These are phyloP conservation scores for Jackrogersella minutella DNA, from an alignment of 495 filamentous ascomycete genomes.

Conservation along the genomic window DNA sequence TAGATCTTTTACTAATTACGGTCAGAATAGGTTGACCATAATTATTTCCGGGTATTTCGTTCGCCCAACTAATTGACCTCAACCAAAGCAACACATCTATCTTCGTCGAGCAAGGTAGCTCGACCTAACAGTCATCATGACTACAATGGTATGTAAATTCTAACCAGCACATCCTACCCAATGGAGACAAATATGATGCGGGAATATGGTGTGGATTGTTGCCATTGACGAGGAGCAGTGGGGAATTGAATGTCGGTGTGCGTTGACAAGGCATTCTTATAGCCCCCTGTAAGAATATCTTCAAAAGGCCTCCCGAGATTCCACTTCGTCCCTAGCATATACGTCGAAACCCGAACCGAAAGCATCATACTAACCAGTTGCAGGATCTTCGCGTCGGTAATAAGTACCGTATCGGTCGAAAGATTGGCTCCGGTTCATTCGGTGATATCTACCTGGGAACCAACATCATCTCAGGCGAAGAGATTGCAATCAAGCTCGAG, in stretches of 20 bases:
- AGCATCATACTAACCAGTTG: slow-evolving; percentile 21
- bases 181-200: background rate
- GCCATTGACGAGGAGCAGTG: background rate
- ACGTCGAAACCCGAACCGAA: background rate
- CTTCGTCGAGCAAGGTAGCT: slow-evolving; percentile 28
- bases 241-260: slow-evolving; percentile 39
- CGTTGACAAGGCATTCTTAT: slow-evolving; percentile 9
- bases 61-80: too few relatives aligned
- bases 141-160: slow-evolving; percentile 58
- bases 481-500: slow-evolving; percentile 99
- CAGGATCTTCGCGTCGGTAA: slow-evolving; percentile 99
- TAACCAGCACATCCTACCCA: background rate
- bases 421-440: slow-evolving; percentile 98
- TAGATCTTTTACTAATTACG: slow-evolving; percentile 5
- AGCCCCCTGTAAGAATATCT: slow-evolving; percentile 5
- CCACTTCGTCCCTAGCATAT: background rate
- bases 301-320: background rate
- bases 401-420: slow-evolving; percentile 99
- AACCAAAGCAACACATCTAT: background rate
- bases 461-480: slow-evolving; percentile 99
- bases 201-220: background rate
- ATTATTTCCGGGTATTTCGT: background rate
- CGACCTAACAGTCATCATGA: slow-evolving; percentile 49
- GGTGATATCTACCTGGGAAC: slow-evolving; percentile 99
- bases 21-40: slow-evolving; percentile 7